Conservation (phyloP, 176 grass and related monocot species). For the Avena insularis region DNA sequence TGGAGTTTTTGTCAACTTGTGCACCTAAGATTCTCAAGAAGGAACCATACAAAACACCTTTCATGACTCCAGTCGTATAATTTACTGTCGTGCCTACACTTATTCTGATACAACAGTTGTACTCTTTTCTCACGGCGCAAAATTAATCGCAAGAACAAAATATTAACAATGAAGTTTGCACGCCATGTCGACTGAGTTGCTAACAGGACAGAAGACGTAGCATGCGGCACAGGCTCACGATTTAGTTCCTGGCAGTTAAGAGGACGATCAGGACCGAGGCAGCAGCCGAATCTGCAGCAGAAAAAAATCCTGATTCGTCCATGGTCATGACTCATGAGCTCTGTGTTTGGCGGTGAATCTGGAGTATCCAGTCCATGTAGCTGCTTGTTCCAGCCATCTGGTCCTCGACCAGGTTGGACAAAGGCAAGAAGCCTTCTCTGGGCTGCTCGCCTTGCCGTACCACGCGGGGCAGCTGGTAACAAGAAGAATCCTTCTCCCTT, state of each 20-base stretch:
- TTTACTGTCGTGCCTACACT: no score
- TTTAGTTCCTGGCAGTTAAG: neutral
- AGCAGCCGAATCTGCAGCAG: slow-evolving; percentile 39
- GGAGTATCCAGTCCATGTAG: slow-evolving; percentile 91
- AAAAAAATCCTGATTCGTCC: slow-evolving; percentile 27
- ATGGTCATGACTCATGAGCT: slow-evolving; percentile 54
- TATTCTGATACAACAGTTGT: no score
- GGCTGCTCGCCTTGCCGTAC: slow-evolving; percentile 94
- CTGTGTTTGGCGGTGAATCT: slow-evolving; percentile 90
- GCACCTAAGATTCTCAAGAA: no score
- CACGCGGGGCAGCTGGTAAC: slow-evolving; percentile 66
- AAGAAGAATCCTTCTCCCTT: slow-evolving; percentile 72
- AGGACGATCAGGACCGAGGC: slow-evolving; percentile 11
- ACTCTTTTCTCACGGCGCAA: slow-evolving; percentile 27
- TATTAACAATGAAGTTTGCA: slow-evolving; percentile 56
- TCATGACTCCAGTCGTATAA: no score
- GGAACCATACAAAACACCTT: no score
- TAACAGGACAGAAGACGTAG: neutral
- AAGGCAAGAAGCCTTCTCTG: slow-evolving; percentile 83
- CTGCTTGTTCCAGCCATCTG: slow-evolving; percentile 74
- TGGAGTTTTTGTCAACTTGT: no score
- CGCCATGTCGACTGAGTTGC: neutral
- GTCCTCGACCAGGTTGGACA: slow-evolving; percentile 87
- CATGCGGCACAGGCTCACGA: neutral
- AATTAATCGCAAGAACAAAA: slow-evolving; percentile 60